A percentile compares a stretch with the other conserved stretches of the same genome.
phyloP scores from a whole-genome alignment of 805 yeast species.

The Blastobotrys terrestris region DNA sequence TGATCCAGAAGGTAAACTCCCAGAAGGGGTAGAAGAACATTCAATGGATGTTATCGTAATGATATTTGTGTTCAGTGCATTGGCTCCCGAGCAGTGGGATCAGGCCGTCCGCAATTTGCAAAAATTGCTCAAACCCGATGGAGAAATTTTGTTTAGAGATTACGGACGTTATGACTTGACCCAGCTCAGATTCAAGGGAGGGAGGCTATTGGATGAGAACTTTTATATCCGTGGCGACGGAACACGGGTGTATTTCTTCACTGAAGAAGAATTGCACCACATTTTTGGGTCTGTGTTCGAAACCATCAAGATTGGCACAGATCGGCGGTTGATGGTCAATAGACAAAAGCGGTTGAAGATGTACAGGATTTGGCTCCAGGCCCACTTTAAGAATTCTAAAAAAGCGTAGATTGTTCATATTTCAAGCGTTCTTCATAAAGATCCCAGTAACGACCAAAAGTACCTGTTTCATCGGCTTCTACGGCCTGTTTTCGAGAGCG shows the following conservation, averaged over 20 bases:
- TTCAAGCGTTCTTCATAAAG: slow-evolving; percentile 54
- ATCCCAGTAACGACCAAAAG: slow-evolving; percentile 50
- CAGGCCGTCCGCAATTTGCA: slow-evolving; percentile 67
- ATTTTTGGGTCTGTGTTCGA: slow-evolving; percentile 61
- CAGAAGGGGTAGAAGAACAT: slow-evolving; percentile 74
- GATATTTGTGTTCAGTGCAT: slow-evolving; percentile 90
- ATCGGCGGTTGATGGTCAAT: slow-evolving; percentile 83
- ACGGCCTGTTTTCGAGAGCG: not conserved
- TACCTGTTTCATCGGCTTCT: not conserved
- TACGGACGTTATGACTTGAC: slow-evolving; percentile 96
- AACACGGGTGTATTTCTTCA: slow-evolving; percentile 93
- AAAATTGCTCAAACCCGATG: slow-evolving; percentile 85
- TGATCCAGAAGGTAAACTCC: slow-evolving; percentile 62
- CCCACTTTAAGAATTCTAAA: slow-evolving; percentile 53
- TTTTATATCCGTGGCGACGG: slow-evolving; percentile 98
- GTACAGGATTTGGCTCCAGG: slow-evolving; percentile 97
- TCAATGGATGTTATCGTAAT: slow-evolving; percentile 89
- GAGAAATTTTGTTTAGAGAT: slow-evolving; percentile 81
- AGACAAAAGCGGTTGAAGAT: slow-evolving; percentile 87
- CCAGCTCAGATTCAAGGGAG: slow-evolving; percentile 86
- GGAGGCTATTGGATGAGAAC: slow-evolving; percentile 80
- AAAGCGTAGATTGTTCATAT: not conserved
- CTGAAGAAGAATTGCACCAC: slow-evolving; percentile 79
- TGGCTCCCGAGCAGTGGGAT: slow-evolving; percentile 87
- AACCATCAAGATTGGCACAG: slow-evolving; percentile 80